phyloP scores from a whole-genome alignment of 768 basidiomycete genomes.

The Hygrocybe punicea region DNA sequence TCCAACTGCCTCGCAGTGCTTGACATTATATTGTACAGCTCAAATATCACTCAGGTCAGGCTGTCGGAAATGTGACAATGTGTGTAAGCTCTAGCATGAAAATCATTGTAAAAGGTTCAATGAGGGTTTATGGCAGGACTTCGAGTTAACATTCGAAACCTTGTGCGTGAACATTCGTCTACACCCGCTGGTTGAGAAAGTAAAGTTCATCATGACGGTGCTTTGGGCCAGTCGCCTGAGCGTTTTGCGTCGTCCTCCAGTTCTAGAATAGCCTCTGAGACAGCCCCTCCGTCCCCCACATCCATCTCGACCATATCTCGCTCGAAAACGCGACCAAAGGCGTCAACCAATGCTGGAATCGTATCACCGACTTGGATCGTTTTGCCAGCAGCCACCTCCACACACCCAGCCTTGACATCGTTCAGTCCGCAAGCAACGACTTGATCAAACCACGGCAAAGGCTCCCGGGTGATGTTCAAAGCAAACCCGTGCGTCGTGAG shows the following conservation, averaged over 20 bases:
- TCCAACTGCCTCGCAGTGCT: no score
- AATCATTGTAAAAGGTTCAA: no score
- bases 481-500: conserved; percentile 95
- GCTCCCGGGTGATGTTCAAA: conserved; percentile 82
- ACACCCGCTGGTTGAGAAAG: no score
- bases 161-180: no score
- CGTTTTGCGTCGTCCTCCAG: conserved; percentile 45
- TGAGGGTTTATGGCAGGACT: no score
- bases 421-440: conserved; percentile 89
- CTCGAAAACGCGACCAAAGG: conserved; percentile 47
- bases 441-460: conserved; percentile 78
- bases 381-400: conserved; percentile 46
- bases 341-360: conserved; percentile 46
- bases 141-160: no score
- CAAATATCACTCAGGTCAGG: no score
- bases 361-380: conserved; percentile 47
- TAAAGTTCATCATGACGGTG: no score
- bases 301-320: conserved; percentile 49
- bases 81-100: no score
- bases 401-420: conserved; percentile 75
- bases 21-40: no score
- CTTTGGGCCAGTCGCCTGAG: conserved; percentile 41
- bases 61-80: no score
- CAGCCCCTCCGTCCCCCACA: conserved; percentile 41
- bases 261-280: conserved; percentile 45